phyloP scores from a whole-genome alignment of 768 basidiomycete species.

The Tricholoma flavovirens region DNA sequence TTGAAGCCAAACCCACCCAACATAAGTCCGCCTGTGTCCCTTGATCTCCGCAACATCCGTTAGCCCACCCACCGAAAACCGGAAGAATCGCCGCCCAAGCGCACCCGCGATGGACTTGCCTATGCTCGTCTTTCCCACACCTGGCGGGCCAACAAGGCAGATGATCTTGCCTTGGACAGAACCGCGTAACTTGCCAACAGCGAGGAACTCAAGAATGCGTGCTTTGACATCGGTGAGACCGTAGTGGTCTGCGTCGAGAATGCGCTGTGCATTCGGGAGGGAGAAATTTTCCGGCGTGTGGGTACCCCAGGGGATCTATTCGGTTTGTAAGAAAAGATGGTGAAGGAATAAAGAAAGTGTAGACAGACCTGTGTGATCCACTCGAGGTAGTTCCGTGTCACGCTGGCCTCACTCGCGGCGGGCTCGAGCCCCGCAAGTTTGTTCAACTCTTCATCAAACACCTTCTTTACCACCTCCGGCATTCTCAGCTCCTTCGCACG shows the following conservation, averaged over 20 bases:
- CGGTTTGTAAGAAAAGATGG: constrained; percentile 3
- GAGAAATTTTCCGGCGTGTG: constrained; percentile 93
- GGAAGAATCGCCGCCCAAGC: constrained; percentile 87
- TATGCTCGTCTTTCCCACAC: constrained; percentile 96
- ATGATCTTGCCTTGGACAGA: constrained; percentile 97
- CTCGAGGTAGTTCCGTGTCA: constrained; percentile 91
- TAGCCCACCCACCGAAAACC: constrained; percentile 94
- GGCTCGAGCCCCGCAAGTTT: constrained; percentile 89
- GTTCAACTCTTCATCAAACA: constrained; percentile 92
- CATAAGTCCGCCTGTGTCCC: constrained; percentile 96
- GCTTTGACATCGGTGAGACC: constrained; percentile 90
- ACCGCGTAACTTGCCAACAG: constrained; percentile 90
- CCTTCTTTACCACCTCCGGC: constrained; percentile 86
- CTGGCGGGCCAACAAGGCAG: constrained; percentile 93
- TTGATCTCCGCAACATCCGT: constrained; percentile 99
- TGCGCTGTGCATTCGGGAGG: constrained; percentile 71
- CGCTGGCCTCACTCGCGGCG: constrained; percentile 88
- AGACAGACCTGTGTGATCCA: constrained; percentile 73
- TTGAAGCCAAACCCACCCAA: constrained; percentile 49
- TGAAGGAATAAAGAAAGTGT: neutral
- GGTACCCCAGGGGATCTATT: constrained; percentile 90
- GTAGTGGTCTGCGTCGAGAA: constrained; percentile 94
- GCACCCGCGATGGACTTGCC: constrained; percentile 94
- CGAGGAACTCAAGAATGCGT: constrained; percentile 92
- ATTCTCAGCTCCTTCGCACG: constrained; percentile 77